Base-by-base conservation (phyloP, 2,329 filamentous ascomycete species). In the Sporothrix phasma region DNA sequence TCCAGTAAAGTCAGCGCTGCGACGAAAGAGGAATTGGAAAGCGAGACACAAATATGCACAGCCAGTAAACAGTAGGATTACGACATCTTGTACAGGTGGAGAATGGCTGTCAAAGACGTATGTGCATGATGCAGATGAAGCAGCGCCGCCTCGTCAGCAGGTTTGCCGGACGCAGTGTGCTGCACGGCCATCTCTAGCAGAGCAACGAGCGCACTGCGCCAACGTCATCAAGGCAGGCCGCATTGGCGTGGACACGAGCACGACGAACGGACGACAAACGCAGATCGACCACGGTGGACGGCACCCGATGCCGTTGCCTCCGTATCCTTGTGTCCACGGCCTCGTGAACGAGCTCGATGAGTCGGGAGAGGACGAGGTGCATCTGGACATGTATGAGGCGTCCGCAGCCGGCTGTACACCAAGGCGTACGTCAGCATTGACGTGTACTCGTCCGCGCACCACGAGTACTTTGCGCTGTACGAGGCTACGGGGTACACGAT, bases 191-290 rank as follows among this genome's bases (percentile, higher is more conserved):
- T 67, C 71, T 73, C 37, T 80, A 77, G 74, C 76, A 78, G 69
- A 79, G 80, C 73, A 80, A 80, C 69, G 72, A 78, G 70, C 74
- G 77, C 26, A 77, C 31, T 79, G 74, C 60, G 78, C 78, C 64
- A 80, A 80, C 67, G 72, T 80, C 31, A 64, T 77, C 43, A 17
- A 68, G 69, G 54, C 39, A n/a, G n/a, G n/a, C n/a, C n/a, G n/a
- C n/a, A n/a, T n/a, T n/a, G n/a, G n/a, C 17, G 13, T n/a, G 11
- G 46, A 24, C 51, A 13, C 13, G 8, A 34, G 10, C 19, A 24
- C 22, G 29, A 17, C n/a, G 19, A 11, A 41, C n/a, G n/a, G n/a
- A n/a, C n/a, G n/a, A n/a, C n/a, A n/a, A n/a, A n/a, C n/a, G n/a
- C n/a, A n/a, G n/a, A n/a, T n/a, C n/a, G n/a, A n/a, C n/a, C n/a